Conservation (phyloP, 768 basidiomycete genomes). For the Naganishia onofrii region DNA sequence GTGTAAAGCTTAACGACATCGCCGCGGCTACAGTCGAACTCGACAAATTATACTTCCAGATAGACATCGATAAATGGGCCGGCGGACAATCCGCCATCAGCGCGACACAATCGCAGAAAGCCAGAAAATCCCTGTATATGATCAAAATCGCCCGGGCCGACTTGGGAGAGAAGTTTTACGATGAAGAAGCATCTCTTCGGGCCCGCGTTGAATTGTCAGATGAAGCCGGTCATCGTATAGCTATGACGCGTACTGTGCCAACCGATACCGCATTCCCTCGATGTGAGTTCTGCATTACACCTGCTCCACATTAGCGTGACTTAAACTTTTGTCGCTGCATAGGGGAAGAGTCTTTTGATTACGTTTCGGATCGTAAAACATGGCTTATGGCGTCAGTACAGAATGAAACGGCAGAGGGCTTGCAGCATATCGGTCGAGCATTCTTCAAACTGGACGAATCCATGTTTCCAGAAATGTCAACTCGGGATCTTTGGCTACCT, state of each 20-base stretch:
- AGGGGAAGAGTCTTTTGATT: slow-evolving; percentile 98
- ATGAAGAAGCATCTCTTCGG: slow-evolving; percentile 78
- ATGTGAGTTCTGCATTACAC: slow-evolving; percentile 60
- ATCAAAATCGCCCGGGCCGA: slow-evolving; percentile 93
- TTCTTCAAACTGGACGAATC: slow-evolving; percentile 89
- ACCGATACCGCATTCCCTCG: slow-evolving; percentile 76
- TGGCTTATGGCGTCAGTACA: slow-evolving; percentile 97
- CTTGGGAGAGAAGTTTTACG: slow-evolving; percentile 68
- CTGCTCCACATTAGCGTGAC: slow-evolving; percentile 24
- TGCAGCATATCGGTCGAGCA: slow-evolving; percentile 75
- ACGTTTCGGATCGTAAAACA: slow-evolving; percentile 85
- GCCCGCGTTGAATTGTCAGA: slow-evolving; percentile 78
- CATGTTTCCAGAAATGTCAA: slow-evolving; percentile 79
- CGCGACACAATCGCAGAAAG: slow-evolving; percentile 67
- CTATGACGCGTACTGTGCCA: slow-evolving; percentile 94
- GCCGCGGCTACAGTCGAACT: slow-evolving; percentile 84
- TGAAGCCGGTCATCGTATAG: slow-evolving; percentile 79
- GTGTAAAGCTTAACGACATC: slow-evolving; percentile 96
- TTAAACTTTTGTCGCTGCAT: background rate
- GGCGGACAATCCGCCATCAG: slow-evolving; percentile 16
- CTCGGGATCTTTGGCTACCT: slow-evolving; percentile 89
- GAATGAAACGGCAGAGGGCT: slow-evolving; percentile 53
- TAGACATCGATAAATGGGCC: slow-evolving; percentile 71
- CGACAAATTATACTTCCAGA: slow-evolving; percentile 88
- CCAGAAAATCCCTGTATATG: slow-evolving; percentile 75